These are phyloP conservation scores for Xylaria flabelliformis DNA, from an alignment of 495 filamentous ascomycete species.

Conservation along the genomic window DNA sequence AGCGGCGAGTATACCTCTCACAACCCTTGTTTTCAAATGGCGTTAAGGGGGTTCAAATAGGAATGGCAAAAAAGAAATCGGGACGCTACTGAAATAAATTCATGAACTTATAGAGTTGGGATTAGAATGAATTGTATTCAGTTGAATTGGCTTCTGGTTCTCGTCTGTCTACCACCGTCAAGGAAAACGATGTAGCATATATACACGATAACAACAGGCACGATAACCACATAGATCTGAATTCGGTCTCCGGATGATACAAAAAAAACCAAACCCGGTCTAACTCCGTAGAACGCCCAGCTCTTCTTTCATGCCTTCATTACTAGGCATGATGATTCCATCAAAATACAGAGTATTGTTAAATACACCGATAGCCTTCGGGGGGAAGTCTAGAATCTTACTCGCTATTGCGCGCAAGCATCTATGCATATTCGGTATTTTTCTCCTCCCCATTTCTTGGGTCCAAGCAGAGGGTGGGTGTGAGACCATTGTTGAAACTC, in stretches of 20 bases:
- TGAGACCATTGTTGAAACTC: neutral
- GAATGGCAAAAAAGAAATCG: slow-evolving; percentile 27
- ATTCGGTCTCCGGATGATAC: neutral
- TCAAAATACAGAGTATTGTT: slow-evolving; percentile 13
- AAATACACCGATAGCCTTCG: neutral
- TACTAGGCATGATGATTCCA: slow-evolving; percentile 12
- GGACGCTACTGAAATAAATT: neutral
- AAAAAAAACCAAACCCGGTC: slow-evolving; percentile 18
- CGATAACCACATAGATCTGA: neutral
- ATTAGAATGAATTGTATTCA: slow-evolving; percentile 1
- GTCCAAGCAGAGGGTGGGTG: neutral
- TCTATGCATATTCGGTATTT: neutral
- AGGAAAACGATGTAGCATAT: slow-evolving; percentile 31
- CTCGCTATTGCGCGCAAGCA: neutral
- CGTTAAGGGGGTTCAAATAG: slow-evolving; percentile 17
- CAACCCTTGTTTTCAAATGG: slow-evolving; percentile 17
- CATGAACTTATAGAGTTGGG: neutral
- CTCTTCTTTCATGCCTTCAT: slow-evolving; percentile 20
- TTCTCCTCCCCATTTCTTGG: neutral
- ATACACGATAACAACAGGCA: slow-evolving; percentile 28
- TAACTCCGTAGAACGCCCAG: slow-evolving; percentile 25
- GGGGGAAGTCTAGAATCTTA: neutral
- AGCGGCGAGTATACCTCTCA: neutral
- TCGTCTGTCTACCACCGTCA: slow-evolving; percentile 12
- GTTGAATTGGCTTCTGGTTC: slow-evolving; percentile 18